Conservation (phyloP, 345 rosid genomes). For the Rhodamnia rubescens region DNA sequence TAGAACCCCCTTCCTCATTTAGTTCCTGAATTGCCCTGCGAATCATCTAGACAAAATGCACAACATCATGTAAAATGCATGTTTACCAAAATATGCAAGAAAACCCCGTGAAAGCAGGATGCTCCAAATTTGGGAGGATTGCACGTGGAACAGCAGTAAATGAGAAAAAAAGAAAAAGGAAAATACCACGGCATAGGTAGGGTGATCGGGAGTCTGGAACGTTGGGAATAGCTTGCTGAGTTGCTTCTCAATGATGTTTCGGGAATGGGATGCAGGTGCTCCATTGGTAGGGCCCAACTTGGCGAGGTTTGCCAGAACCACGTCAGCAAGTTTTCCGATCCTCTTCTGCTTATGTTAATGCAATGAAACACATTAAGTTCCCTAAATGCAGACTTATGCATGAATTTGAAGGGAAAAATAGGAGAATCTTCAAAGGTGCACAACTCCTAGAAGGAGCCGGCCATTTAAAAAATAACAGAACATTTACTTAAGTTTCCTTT, state of each 20-base stretch:
- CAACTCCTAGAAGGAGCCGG: not conserved
- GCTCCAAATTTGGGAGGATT: not conserved
- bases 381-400: not conserved
- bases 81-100: not conserved
- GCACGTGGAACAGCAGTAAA: not conserved
- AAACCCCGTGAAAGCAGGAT: not conserved
- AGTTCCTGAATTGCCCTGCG: slow-evolving; percentile 16
- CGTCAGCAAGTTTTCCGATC: not conserved
- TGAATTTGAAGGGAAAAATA: not conserved
- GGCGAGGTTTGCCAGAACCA: not conserved
- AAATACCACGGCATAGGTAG: slow-evolving; percentile 9
- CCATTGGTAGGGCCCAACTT: not conserved
- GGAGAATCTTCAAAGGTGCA: not conserved
- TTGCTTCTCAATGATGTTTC: not conserved
- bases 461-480: not conserved
- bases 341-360: not conserved
- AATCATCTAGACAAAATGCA: slow-evolving; percentile 18
- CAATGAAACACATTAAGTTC: not conserved
- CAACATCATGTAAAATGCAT: not conserved
- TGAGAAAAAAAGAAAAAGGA: not conserved
- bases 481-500: not conserved
- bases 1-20: slow-evolving; percentile 22
- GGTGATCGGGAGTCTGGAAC: slow-evolving; percentile 4
- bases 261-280: not conserved
- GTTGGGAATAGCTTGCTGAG: not conserved